Percentiles rank a stretch among this genome's conserved stretches.
phyloP scores from a whole-genome alignment of 192 early-diverging fungal genomes.

The Backusella westeae region DNA sequence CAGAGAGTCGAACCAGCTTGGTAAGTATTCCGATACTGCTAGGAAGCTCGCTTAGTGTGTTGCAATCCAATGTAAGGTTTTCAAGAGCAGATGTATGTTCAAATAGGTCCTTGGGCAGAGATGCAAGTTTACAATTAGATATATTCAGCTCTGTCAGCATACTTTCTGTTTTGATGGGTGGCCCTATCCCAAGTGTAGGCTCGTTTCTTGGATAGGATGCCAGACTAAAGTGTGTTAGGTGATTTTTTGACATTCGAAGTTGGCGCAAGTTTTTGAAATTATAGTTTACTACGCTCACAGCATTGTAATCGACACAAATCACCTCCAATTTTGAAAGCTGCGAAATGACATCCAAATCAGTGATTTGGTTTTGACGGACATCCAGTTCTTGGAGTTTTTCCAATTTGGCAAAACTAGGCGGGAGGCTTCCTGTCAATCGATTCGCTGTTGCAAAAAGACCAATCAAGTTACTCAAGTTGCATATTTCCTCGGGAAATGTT shows the following conservation, averaged over 20 bases:
- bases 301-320: conserved; percentile 69
- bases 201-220: conserved; percentile 38
- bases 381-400: conserved; percentile 69
- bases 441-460: conserved; percentile 76
- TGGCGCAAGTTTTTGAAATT: conserved; percentile 52
- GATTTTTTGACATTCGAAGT: conserved; percentile 64
- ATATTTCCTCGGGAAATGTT: conserved; percentile 69
- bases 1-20: conserved; percentile 55
- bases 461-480: conserved; percentile 57
- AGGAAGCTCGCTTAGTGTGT: conserved; percentile 66
- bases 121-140: conserved; percentile 67
- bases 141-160: conserved; percentile 50
- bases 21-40: conserved; percentile 52
- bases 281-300: conserved; percentile 59
- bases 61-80: conserved; percentile 62
- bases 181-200: background rate
- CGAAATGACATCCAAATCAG: conserved; percentile 58
- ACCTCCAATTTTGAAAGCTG: conserved; percentile 56
- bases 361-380: conserved; percentile 77
- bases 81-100: conserved; percentile 52
- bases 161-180: background rate
- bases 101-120: conserved; percentile 60
- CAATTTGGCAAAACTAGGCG: conserved; percentile 56
- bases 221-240: conserved; percentile 66
- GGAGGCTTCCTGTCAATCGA: conserved; percentile 65